Base-by-base conservation (phyloP, 1,139 yeast genomes). In the Pneumocystis carinii region DNA sequence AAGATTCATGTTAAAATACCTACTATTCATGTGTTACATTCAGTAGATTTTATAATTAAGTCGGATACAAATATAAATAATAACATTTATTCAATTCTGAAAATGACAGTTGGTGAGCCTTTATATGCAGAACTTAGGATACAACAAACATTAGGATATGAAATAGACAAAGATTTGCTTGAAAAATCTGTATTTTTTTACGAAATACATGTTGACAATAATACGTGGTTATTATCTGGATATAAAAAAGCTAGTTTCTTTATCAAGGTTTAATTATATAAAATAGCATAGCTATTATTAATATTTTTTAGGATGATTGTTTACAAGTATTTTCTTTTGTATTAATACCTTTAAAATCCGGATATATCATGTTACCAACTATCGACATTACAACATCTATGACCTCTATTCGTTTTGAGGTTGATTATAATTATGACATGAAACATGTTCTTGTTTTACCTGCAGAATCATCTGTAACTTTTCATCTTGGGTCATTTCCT, bases 321-420 rank as follows among this genome's bases (percentile, higher is more conserved):
- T 37, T 57, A 12, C 37, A 57, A 57, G 15, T 29, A 37, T 48
- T 48, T 48, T n/a, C 41, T 37, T 19, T 57, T 24, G 29, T 15
- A 19, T 39, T 57, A 37, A 29, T 57, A 37, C 59, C 59, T 37
- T 57, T 57, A 29, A 57, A 57, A 57, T 37, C 59, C 19, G 59
- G 59, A 10, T 29, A 39, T 19, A 27, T 39, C 14, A 57, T 57
- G 59, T 12, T 57, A 37, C 59, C 59, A 37, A 37, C 59, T 12
- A 29, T 57, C 10, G 37, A 57, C 7, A 57, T 57, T 10, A 39
- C 41, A 19, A 37, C 59, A 37, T 1, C 29, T 12, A n/a, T 2
- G 19, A 57, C 59, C 14, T 37, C 41, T 39, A 57, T 57, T 24
- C 7, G 7, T 29, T 57, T 37, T 10, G 59, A 57, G 14, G 41